Conservation (phyloP, 148 eudicot genomes). For the Amaranthus palmeri region DNA sequence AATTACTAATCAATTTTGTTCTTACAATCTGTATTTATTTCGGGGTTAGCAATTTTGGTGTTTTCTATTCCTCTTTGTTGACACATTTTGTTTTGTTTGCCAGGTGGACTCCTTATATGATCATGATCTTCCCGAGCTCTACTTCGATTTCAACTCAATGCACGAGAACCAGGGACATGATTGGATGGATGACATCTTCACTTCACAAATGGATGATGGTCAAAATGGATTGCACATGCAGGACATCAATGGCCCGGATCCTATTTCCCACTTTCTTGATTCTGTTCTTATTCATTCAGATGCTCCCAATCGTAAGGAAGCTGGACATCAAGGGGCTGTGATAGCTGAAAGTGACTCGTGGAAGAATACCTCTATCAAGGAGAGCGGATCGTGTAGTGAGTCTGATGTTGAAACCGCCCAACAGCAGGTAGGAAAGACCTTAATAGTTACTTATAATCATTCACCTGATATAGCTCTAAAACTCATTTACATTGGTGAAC, state of each 20-base stretch:
- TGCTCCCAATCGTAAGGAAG: slow-evolving; percentile 25
- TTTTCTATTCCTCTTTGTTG: neutral
- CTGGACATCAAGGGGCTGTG: slow-evolving; percentile 16
- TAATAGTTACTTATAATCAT: neutral
- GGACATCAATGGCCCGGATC: slow-evolving; percentile 33
- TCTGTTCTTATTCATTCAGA: slow-evolving; percentile 29
- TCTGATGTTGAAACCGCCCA: slow-evolving; percentile 46
- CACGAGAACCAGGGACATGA: slow-evolving; percentile 33
- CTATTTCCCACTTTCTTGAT: slow-evolving; percentile 43
- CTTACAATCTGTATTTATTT: neutral
- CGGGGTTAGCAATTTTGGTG: neutral
- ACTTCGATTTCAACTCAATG: neutral
- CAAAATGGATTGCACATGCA: slow-evolving; percentile 33
- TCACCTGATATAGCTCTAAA: neutral
- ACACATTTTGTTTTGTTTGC: neutral
- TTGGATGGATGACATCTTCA: slow-evolving; percentile 14
- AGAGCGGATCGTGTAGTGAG: slow-evolving; percentile 48
- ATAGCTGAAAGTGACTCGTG: slow-evolving; percentile 19
- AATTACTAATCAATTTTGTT: neutral
- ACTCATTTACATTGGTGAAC: neutral
- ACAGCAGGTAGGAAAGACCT: slow-evolving; percentile 30
- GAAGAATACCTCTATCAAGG: slow-evolving; percentile 26
- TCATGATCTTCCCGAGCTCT: slow-evolving; percentile 14
- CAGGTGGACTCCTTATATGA: slow-evolving; percentile 56
- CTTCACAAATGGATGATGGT: slow-evolving; percentile 25